Evolutionary conservation across 352 stramenopile species (phyloP).

Genomic region (Phytophthora litchii): DNA sequence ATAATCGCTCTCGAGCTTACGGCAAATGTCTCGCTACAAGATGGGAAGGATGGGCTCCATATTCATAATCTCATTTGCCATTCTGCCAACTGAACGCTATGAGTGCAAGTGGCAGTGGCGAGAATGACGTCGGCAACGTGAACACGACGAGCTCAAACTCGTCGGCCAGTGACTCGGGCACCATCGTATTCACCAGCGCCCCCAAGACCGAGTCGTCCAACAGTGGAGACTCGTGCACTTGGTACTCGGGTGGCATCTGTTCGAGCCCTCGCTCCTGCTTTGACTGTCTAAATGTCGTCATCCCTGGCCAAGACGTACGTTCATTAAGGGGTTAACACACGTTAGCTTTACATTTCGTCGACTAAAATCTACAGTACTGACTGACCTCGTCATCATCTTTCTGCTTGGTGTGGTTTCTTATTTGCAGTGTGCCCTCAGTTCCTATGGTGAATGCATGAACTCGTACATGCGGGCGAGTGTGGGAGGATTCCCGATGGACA

Average conservation of each 20-base stretch:
- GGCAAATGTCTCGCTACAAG: constrained; percentile 5
- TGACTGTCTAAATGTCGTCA: constrained; percentile 44
- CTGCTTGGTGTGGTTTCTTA: background rate
- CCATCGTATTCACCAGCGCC: constrained; percentile 25
- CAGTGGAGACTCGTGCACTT: constrained; percentile 40
- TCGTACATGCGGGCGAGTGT: constrained; percentile 26
- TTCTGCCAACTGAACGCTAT: constrained; percentile 10
- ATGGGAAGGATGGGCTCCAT: constrained; percentile 13
- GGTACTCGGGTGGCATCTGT: constrained; percentile 38
- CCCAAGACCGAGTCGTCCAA: constrained; percentile 22
- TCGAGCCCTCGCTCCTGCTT: constrained; percentile 36
- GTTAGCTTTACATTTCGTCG: constrained; percentile 1
- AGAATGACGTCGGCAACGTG: constrained; percentile 11
- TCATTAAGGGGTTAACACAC: background rate
- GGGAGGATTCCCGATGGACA: constrained; percentile 32
- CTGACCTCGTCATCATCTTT: background rate
- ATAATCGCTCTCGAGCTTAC: constrained; percentile 21
- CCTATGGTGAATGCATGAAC: constrained; percentile 39
- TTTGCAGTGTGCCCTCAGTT: constrained; percentile 40
- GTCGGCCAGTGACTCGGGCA: background rate
- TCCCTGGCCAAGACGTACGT: constrained; percentile 38
- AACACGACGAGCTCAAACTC: constrained; percentile 17
- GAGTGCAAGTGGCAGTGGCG: constrained; percentile 13
- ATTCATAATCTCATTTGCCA: constrained; percentile 25
- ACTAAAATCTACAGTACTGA: constrained; percentile 6